phyloP scores from a whole-genome alignment of 805 yeast genomes.

The Cyberlindnera sargentensis region DNA sequence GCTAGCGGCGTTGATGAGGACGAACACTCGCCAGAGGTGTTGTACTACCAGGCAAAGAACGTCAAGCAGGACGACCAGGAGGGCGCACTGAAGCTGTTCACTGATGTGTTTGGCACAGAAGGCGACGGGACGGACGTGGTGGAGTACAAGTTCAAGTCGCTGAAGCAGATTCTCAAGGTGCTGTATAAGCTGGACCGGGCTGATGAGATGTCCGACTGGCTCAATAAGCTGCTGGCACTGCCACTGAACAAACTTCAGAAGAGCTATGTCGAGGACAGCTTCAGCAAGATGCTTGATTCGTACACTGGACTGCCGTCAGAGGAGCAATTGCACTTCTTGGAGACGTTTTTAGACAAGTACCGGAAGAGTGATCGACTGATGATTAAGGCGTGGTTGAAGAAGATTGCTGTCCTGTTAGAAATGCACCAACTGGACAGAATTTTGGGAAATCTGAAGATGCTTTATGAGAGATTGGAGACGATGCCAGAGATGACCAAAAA shows the following conservation, averaged over 20 bases:
- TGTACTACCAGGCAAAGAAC: constrained; percentile 22
- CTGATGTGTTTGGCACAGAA: constrained; percentile 24
- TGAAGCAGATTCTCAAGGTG: constrained; percentile 20
- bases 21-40: constrained; percentile 26
- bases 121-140: constrained; percentile 27
- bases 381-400: constrained; percentile 41
- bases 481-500: constrained; percentile 38
- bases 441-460: constrained; percentile 25
- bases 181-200: constrained; percentile 15
- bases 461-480: constrained; percentile 33
- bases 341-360: constrained; percentile 22
- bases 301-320: constrained; percentile 14
- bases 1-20: constrained; percentile 5
- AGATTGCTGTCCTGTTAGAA: constrained; percentile 31
- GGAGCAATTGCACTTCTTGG: constrained; percentile 24
- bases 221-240: constrained; percentile 6
- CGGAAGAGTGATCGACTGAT: constrained; percentile 33
- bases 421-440: constrained; percentile 28
- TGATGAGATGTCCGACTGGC: constrained; percentile 6
- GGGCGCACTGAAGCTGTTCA: constrained; percentile 13
- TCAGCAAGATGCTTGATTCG: constrained; percentile 35
- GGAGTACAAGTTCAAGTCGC: constrained; percentile 20
- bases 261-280: constrained; percentile 26
- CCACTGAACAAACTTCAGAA: constrained; percentile 14
- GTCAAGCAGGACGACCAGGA: constrained; percentile 21